Percentiles rank a stretch among this genome's conserved stretches.
Evolutionary conservation across 2,329 filamentous ascomycete genomes (phyloP).

Genomic region (Hortaea werneckii): DNA sequence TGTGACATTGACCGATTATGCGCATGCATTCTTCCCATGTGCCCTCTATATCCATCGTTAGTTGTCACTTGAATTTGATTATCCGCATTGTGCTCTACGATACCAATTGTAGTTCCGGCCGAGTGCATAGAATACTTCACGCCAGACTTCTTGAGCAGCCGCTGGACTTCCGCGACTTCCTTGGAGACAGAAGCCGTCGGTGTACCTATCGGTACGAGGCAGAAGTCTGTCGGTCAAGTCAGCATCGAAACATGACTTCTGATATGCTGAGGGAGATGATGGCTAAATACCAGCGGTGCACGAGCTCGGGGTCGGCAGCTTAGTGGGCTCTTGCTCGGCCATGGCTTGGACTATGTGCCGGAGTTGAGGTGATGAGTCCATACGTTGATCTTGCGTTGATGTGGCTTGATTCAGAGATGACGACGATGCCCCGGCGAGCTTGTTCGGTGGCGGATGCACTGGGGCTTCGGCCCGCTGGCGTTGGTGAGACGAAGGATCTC

Average conservation of each 20-base stretch:
- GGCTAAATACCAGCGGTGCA: constrained; percentile 52
- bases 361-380: constrained; percentile 23
- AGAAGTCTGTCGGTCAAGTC: constrained; percentile 55
- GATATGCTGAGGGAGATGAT: no score
- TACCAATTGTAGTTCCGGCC: constrained; percentile 84
- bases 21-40: constrained; percentile 81
- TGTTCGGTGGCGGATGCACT: no score
- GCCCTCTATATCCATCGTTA: constrained; percentile 56
- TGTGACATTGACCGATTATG: constrained; percentile 76
- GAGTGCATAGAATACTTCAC: constrained; percentile 84
- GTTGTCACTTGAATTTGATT: no score
- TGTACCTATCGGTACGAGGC: constrained; percentile 67
- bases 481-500: background rate
- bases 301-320: constrained; percentile 52
- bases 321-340: constrained; percentile 19
- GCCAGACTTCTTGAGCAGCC: constrained; percentile 69
- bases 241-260: background rate
- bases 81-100: no score
- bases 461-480: background rate
- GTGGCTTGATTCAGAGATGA: background rate
- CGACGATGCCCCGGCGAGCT: no score
- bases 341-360: constrained; percentile 17
- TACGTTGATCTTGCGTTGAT: constrained; percentile 3
- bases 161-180: constrained; percentile 82
- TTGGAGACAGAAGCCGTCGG: constrained; percentile 40